These are phyloP conservation scores for Pyrenochaeta sp. DNA, from an alignment of 2,329 filamentous ascomycete genomes.

Conservation along the genomic window DNA sequence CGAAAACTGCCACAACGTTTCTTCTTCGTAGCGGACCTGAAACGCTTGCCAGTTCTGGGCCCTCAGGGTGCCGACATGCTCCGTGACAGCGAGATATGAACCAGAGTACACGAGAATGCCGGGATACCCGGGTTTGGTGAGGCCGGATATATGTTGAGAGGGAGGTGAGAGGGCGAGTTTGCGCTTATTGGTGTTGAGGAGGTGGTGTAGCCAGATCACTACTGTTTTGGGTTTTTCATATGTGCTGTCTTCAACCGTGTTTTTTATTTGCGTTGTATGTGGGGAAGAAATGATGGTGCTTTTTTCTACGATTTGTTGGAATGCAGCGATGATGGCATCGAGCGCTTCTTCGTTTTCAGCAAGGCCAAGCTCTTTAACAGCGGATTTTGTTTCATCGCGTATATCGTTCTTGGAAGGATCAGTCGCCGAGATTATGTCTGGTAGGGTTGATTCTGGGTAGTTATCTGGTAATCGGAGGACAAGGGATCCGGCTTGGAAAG, in stretches of 20 bases:
- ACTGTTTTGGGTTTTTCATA: slow-evolving; percentile 41
- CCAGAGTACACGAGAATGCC: slow-evolving; percentile 55
- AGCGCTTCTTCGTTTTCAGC: slow-evolving; percentile 53
- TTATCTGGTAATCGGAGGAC: slow-evolving; percentile 49
- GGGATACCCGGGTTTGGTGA: slow-evolving; percentile 57
- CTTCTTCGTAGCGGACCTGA: slow-evolving; percentile 52
- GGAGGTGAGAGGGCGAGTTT: slow-evolving; percentile 52
- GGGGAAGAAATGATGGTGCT: slow-evolving; percentile 1
- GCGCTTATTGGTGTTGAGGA: slow-evolving; percentile 56
- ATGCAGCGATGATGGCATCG: slow-evolving; percentile 51
- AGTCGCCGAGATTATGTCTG: slow-evolving; percentile 50
- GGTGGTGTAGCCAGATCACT: slow-evolving; percentile 56
- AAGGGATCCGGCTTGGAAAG: slow-evolving; percentile 32
- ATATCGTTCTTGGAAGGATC: slow-evolving; percentile 47
- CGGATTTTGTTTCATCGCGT: slow-evolving; percentile 39
- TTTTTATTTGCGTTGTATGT: background rate
- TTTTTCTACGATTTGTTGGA: slow-evolving; percentile 34
- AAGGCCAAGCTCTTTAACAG: slow-evolving; percentile 29
- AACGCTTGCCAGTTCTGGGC: slow-evolving; percentile 56
- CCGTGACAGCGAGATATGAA: slow-evolving; percentile 44
- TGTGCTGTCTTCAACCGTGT: background rate
- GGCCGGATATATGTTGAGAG: slow-evolving; percentile 43
- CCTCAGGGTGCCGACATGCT: slow-evolving; percentile 53
- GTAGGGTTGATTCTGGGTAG: slow-evolving; percentile 47
- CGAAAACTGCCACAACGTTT: slow-evolving; percentile 48